Evolutionary conservation across 148 eudicot species (phyloP), one percentile per base, ranked within the genome.

Genomic region (Camellia japonica): DNA sequence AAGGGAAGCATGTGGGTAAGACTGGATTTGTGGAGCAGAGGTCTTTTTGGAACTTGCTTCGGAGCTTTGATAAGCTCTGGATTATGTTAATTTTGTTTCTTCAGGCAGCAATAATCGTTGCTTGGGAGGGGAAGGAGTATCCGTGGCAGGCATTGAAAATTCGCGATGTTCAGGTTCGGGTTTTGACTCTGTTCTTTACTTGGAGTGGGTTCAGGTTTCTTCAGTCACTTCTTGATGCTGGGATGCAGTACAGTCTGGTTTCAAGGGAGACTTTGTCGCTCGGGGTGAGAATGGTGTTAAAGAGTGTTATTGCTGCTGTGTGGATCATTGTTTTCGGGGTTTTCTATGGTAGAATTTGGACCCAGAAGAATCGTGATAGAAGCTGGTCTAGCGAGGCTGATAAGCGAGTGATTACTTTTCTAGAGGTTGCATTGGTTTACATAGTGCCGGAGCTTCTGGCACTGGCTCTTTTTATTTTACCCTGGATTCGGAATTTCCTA

Each of bases 1-100:
- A 84, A 81, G 88, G 82, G 60, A 89, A 84, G 85, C 85, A 88
- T 79, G 96, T 92, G 15, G 98, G 98, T 70, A 93, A 92, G 87
- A 93, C 96, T 0, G 96, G 98, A 16, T 93, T 93, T 82, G 98
- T 93, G 2, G 98, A 93, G 83, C 98, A 92, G 78, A 83, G 98
- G 42, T 92, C 98, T 4, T 93, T 93, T 82, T 93, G 92, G 93
- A 93, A 93, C 73, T 63, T 93, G 83, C 89, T 79, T 79, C 78
- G 94, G 78, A 92, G 96, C 80, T 93, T 93, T 62, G 98, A 93
- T 76, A 84, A 90, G 87, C 75, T 93, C 55, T 92, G 98, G 98
- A 85, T 93, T 42, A 87, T 90, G 93, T 59, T 93, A 81, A 70
- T 90, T 52, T 68, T 93, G 90, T 93, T 92, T 83, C 81, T 93